phyloP scores from a whole-genome alignment of 495 filamentous ascomycete genomes.

The Saxophila tyrrhenica region DNA sequence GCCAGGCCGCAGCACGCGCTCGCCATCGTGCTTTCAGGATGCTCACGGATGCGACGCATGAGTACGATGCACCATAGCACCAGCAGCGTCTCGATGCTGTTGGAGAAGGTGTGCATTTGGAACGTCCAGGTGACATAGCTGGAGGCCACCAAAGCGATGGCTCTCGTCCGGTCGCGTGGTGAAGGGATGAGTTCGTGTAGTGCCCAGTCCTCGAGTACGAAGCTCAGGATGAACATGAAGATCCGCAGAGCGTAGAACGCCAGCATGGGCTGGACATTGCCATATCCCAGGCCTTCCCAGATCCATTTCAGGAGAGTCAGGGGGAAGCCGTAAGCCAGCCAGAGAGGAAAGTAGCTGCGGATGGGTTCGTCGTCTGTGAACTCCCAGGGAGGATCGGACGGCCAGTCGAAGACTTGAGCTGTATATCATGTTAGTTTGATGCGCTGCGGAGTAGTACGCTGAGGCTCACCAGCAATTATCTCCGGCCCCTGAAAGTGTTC shows the following conservation, averaged over 20 bases:
- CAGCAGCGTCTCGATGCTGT: conserved; percentile 84
- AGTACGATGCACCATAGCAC: conserved; percentile 87
- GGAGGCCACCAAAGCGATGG: conserved; percentile 74
- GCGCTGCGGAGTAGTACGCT: neutral
- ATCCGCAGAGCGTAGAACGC: conserved; percentile 81
- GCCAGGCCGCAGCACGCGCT: conserved; percentile 66
- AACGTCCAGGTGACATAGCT: conserved; percentile 98
- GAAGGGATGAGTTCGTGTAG: conserved; percentile 78
- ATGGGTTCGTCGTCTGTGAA: conserved; percentile 78
- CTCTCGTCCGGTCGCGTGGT: conserved; percentile 56
- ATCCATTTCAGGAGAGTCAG: conserved; percentile 87
- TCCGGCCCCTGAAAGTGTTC: conserved; percentile 98
- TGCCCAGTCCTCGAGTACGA: conserved; percentile 96
- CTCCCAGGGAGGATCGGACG: conserved; percentile 82
- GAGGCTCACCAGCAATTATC: conserved; percentile 65
- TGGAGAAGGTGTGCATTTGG: conserved; percentile 98
- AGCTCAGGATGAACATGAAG: conserved; percentile 85
- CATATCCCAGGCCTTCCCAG: conserved; percentile 49
- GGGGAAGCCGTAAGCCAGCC: conserved; percentile 82
- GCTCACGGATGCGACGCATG: conserved; percentile 56
- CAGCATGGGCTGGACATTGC: conserved; percentile 47
- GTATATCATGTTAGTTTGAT: conserved; percentile 4
- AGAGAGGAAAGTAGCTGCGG: conserved; percentile 91
- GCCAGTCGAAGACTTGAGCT: conserved; percentile 86
- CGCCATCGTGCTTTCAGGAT: conserved; percentile 58